These are phyloP conservation scores for Penicillium sp. DNA, from an alignment of 2,329 filamentous ascomycete genomes.

Conservation along the genomic window DNA sequence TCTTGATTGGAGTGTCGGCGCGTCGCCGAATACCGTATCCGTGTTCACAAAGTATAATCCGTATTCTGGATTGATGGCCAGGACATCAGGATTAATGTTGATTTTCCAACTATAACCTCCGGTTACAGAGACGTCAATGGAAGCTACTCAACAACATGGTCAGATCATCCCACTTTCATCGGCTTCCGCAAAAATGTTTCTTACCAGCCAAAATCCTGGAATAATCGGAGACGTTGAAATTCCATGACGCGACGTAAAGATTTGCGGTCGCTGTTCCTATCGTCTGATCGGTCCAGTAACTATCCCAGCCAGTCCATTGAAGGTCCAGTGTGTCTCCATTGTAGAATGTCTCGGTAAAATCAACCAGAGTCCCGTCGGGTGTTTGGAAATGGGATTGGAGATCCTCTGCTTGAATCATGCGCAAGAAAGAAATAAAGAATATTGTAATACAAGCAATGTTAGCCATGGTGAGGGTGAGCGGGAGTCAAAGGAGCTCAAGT, in stretches of 20 bases:
- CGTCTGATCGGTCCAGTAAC: neutral
- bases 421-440: neutral
- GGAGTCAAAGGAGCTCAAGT: no score
- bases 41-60: neutral
- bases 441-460: neutral
- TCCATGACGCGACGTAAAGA: neutral
- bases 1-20: neutral
- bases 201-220: neutral
- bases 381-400: neutral
- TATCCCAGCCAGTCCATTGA: neutral
- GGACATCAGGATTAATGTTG: neutral
- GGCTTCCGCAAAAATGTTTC: neutral
- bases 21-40: neutral
- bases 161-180: neutral
- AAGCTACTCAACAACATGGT: neutral
- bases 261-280: neutral
- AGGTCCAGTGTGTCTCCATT: neutral
- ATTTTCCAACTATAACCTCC: neutral
- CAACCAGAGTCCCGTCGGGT: neutral
- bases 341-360: neutral
- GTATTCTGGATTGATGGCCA: neutral
- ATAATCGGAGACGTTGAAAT: neutral
- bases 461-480: neutral
- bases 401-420: neutral
- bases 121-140: neutral